Evolutionary conservation across 768 basidiomycete genomes (phyloP).

Genomic region (Russula earlei): DNA sequence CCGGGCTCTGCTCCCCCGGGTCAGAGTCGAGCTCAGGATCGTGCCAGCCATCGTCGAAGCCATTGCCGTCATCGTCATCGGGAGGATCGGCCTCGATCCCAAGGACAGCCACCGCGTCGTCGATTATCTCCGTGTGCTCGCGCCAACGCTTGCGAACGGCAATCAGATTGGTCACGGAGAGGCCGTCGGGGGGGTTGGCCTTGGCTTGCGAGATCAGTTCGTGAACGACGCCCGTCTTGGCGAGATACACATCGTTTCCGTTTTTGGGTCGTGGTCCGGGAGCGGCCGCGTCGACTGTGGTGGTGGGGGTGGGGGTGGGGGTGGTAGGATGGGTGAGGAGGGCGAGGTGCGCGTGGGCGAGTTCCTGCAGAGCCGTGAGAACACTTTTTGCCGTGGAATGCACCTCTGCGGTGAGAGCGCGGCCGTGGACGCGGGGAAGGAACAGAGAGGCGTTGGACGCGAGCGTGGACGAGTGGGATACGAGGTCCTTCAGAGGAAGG

Average conservation of each 20-base stretch:
- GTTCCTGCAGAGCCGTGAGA: conserved; percentile 15
- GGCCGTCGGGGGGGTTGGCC: neutral
- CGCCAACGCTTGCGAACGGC: conserved; percentile 22
- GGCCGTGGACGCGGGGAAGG: conserved; percentile 14
- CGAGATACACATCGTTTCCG: conserved; percentile 41
- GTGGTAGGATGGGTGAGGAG: neutral
- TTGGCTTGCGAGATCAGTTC: conserved; percentile 46
- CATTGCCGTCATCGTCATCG: neutral
- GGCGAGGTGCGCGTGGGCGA: conserved; percentile 11
- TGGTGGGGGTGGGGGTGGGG: neutral
- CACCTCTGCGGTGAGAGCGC: conserved; percentile 20
- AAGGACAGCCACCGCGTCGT: conserved; percentile 11
- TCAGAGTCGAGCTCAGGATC: conserved; percentile 11
- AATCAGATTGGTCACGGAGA: conserved; percentile 20
- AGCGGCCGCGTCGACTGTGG: neutral
- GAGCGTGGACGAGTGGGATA: conserved; percentile 8
- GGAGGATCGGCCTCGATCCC: neutral
- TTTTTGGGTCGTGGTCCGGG: neutral
- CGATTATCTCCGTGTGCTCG: conserved; percentile 12
- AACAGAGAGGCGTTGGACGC: conserved; percentile 16
- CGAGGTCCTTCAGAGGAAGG: conserved; percentile 14
- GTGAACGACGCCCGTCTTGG: conserved; percentile 51
- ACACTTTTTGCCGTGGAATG: conserved; percentile 12
- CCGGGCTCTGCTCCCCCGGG: neutral
- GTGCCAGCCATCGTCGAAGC: conserved; percentile 12